These are phyloP conservation scores for Spencermartinsiella europaea DNA, from an alignment of 805 yeast species.

Conservation along the genomic window DNA sequence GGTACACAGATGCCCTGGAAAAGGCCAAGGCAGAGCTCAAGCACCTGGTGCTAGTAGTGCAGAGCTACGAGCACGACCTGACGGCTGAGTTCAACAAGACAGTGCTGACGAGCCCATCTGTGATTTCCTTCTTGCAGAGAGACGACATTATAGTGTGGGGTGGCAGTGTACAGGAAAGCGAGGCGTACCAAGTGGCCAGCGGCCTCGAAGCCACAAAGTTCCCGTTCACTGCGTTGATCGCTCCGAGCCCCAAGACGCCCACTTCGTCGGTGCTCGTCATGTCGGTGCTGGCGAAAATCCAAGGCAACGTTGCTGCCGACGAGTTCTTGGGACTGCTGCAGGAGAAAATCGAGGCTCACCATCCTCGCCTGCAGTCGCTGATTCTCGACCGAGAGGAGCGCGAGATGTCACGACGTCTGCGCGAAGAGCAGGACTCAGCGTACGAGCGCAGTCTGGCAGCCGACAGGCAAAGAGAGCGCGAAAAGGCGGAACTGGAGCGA, in stretches of 20 bases:
- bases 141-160: constrained; percentile 74
- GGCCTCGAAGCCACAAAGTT: constrained; percentile 63
- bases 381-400: constrained; percentile 60
- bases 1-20: constrained; percentile 75
- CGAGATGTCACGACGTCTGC: constrained; percentile 49
- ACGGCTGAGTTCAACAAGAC: constrained; percentile 47
- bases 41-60: constrained; percentile 68
- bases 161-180: constrained; percentile 75
- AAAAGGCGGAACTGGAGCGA: constrained; percentile 20
- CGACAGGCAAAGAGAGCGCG: constrained; percentile 50
- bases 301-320: constrained; percentile 36
- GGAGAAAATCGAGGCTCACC: constrained; percentile 47
- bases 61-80: constrained; percentile 67
- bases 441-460: constrained; percentile 63
- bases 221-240: constrained; percentile 78
- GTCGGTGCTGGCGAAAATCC: constrained; percentile 56
- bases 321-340: constrained; percentile 41
- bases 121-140: constrained; percentile 44
- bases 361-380: constrained; percentile 53
- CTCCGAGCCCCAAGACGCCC: constrained; percentile 49
- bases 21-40: constrained; percentile 63
- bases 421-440: constrained; percentile 72
- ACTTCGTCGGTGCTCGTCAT: constrained; percentile 43
- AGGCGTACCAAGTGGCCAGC: constrained; percentile 77
- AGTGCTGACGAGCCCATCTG: constrained; percentile 44